Conservation (phyloP, 768 basidiomycete genomes). For the Mycena olivaceomarginata region DNA sequence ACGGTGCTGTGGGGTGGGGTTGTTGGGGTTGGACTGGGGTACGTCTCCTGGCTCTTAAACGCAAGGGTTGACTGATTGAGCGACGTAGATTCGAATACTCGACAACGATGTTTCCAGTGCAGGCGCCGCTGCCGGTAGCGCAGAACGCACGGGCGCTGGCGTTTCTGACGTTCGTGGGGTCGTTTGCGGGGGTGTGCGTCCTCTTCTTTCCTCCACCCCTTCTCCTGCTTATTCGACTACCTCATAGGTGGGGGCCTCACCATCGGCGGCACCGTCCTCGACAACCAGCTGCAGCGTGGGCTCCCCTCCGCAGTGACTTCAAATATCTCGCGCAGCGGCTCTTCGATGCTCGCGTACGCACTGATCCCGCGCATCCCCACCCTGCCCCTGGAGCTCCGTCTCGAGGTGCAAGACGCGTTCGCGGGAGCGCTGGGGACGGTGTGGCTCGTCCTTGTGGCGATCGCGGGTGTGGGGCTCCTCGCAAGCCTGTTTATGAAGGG, state of each 20-base stretch:
- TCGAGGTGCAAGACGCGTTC: conserved; percentile 48
- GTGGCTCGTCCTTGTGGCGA: conserved; percentile 54
- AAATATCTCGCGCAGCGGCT: conserved; percentile 16
- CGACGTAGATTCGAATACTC: conserved; percentile 19
- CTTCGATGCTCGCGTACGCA: conserved; percentile 49
- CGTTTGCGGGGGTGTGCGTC: conserved; percentile 37
- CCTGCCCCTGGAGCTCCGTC: conserved; percentile 42
- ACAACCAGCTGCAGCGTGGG: conserved; percentile 54
- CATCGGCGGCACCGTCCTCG: conserved; percentile 56
- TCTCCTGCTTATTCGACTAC: neutral
- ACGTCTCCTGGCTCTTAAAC: neutral
- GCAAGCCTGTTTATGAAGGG: conserved; percentile 50
- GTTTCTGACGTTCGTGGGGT: conserved; percentile 52
- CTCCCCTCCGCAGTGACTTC: conserved; percentile 46
- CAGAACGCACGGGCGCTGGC: conserved; percentile 61
- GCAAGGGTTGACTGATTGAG: neutral
- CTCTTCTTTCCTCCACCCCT: neutral
- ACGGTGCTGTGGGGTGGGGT: conserved; percentile 18
- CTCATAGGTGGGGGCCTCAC: conserved; percentile 53
- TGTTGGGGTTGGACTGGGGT: conserved; percentile 29
- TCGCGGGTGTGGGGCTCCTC: conserved; percentile 51
- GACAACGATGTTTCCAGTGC: conserved; percentile 42
- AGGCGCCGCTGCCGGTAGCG: conserved; percentile 40
- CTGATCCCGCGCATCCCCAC: conserved; percentile 49
- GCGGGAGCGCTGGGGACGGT: conserved; percentile 51